Conservation (phyloP, 2,329 filamentous ascomycete species). For the Graphium sp. region DNA sequence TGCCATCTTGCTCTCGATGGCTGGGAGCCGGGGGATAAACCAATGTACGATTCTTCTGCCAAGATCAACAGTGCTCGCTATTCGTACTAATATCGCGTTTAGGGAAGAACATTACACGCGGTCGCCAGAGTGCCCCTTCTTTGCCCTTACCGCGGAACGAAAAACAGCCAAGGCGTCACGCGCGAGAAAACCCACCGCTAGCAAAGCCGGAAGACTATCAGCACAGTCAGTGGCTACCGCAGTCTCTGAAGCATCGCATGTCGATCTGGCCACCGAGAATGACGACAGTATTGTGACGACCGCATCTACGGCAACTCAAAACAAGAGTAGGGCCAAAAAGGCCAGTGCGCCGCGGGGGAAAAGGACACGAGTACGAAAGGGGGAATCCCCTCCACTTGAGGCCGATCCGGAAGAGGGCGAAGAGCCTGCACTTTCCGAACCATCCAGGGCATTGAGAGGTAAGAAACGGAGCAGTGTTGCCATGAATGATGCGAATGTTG, state of each 20-base stretch:
- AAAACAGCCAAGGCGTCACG: slow-evolving; percentile 27
- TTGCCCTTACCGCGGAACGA: slow-evolving; percentile 45
- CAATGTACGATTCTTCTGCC: slow-evolving; percentile 39
- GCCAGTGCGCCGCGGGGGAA: slow-evolving; percentile 23
- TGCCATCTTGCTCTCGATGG: slow-evolving; percentile 81
- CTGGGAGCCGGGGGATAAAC: slow-evolving; percentile 88
- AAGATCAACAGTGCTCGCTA: neutral
- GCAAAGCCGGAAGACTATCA: slow-evolving; percentile 53
- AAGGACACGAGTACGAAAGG: slow-evolving; percentile 8
- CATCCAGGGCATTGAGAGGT: slow-evolving; percentile 25
- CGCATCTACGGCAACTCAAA: slow-evolving; percentile 37
- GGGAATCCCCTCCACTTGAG: slow-evolving; percentile 12
- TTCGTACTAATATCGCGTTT: slow-evolving; percentile 9
- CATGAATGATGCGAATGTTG: slow-evolving; percentile 29
- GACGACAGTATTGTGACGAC: slow-evolving; percentile 46
- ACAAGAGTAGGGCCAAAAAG: slow-evolving; percentile 34
- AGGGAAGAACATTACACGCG: slow-evolving; percentile 78
- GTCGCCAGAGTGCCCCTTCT: slow-evolving; percentile 69
- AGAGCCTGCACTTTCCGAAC: slow-evolving; percentile 18
- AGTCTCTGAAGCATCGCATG: slow-evolving; percentile 16
- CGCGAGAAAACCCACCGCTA: slow-evolving; percentile 38
- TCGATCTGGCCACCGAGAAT: slow-evolving; percentile 27
- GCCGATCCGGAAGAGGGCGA: slow-evolving; percentile 34
- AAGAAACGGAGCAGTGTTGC: slow-evolving; percentile 49
- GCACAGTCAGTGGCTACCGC: slow-evolving; percentile 25